Base-by-base conservation (phyloP, 106 monocot genomes). In the Platanthera guangdongensis region DNA sequence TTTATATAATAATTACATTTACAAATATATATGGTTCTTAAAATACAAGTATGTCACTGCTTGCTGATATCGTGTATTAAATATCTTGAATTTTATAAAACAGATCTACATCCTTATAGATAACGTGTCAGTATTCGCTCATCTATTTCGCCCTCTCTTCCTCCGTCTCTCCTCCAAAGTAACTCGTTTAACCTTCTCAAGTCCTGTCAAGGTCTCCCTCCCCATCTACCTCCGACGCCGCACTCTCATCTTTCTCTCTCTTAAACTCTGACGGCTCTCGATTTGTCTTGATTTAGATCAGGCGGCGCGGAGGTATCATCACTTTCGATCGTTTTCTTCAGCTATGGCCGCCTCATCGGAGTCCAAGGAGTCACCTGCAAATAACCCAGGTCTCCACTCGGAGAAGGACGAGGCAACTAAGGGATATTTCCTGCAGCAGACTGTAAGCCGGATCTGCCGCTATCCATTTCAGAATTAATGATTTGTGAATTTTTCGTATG, bases 391-490 rank as follows among this genome's bases (percentile, higher is more conserved):
- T 3, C 94, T 97, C 14, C 86, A 80, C 7, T 4, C 82, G 8
- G 85, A 85, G 77, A 81, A 78, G 32, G 97, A 94, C 12, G 91
- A 83, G 13, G 91, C 91, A 53, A 97, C 97, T 85, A 94, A 86
- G 19, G 83, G 82, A 3, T 97, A 97, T 75, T 94, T 97, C 91
- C 54, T 97, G 82, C 97, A 97, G 83, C 97, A 97, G 77, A 94
- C 97, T 45, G 97, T 97, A 75, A 82, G 72, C 64, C 47, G 48
- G 7, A 65, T 65, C 5, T 12, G 7, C 32, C 25, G 12, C 3
- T 5, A 30, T 60, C 19, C 32, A 32, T 32, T 65, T 65, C 32
- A 25, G n/a, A 7, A 65, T 12, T 65, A 12, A 13, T 39, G 2
- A 12, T 64, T 39, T 39, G 39, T 28, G 28, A 5, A 64, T 28